phyloP scores from a whole-genome alignment of 139 green algal genomes.

The Tetradesmus obliquus region DNA sequence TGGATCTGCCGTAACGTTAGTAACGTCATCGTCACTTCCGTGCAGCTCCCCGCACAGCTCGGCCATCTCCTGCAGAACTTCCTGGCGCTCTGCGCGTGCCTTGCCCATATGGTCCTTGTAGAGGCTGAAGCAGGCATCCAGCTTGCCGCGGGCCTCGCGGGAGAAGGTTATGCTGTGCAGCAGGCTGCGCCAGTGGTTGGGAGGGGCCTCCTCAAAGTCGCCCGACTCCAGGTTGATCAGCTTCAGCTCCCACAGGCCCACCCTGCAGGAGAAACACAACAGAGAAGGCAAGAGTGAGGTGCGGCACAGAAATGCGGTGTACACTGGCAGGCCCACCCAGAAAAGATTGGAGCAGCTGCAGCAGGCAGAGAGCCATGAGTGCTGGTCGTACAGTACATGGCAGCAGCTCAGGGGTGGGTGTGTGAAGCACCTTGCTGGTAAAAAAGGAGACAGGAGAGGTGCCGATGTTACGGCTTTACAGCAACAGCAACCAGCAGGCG shows the following conservation, averaged over 20 bases:
- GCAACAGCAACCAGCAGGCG: too few species aligned
- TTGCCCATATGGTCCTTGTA: slow-evolving; percentile 7
- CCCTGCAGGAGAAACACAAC: not conserved
- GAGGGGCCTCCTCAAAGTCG: not conserved
- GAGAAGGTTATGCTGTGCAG: not conserved
- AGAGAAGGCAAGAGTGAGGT: not conserved
- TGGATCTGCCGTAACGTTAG: not conserved
- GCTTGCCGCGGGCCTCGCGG: not conserved
- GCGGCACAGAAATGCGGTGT: too few species aligned
- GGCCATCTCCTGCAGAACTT: not conserved
- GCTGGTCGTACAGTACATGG: not conserved
- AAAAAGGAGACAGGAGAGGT: too few species aligned
- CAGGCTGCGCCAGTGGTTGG: slow-evolving; percentile 8
- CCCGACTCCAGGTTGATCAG: slow-evolving; percentile 33
- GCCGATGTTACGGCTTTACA: too few species aligned
- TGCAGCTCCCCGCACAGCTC: not conserved
- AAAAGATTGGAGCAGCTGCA: not conserved
- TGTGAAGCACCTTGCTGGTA: too few species aligned
- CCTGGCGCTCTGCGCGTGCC: not conserved
- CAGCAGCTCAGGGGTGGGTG: too few species aligned
- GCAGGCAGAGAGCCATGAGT: not conserved
- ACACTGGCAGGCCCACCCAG: too few species aligned
- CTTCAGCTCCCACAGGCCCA: slow-evolving; percentile 45
- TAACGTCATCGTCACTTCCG: not conserved
- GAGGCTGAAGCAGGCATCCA: slow-evolving; percentile 21